A percentile compares a stretch with the other conserved stretches of the same genome.
phyloP scores from a whole-genome alignment of 768 basidiomycete species.

The Boletus insuetus region DNA sequence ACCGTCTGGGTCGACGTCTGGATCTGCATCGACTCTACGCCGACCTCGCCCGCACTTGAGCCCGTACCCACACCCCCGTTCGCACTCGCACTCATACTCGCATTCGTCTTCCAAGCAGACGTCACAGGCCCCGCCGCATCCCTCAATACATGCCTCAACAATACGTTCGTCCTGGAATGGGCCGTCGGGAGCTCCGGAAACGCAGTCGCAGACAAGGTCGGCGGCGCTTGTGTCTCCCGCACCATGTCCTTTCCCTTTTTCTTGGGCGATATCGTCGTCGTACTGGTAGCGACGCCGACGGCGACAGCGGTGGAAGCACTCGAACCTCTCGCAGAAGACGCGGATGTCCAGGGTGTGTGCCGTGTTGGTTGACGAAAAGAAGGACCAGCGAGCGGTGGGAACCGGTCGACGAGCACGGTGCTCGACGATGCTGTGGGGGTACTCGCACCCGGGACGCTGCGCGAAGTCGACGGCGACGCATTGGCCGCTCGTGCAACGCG shows the following conservation, averaged over 20 bases:
- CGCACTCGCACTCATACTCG: not conserved
- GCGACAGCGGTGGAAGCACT: not conserved
- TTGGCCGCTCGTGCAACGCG: conserved; percentile 82
- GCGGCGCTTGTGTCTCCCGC: conserved; percentile 26
- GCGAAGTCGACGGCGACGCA: conserved; percentile 40
- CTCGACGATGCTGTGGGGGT: conserved; percentile 29
- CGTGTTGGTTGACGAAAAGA: conserved; percentile 31
- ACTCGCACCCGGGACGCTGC: conserved; percentile 13
- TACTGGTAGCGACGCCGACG: not conserved
- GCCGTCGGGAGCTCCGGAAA: conserved; percentile 71
- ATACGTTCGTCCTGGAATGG: conserved; percentile 41
- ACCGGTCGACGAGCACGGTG: conserved; percentile 19
- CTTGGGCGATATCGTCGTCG: conserved; percentile 6
- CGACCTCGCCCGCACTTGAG: too few species aligned
- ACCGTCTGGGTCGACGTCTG: not conserved
- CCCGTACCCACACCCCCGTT: too few species aligned
- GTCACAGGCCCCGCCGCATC: conserved; percentile 20
- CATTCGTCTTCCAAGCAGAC: conserved; percentile 31
- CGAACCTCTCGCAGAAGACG: conserved; percentile 1
- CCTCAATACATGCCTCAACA: conserved; percentile 59
- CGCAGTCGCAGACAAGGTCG: conserved; percentile 49
- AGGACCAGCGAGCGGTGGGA: conserved; percentile 29
- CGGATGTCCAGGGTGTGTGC: conserved; percentile 61
- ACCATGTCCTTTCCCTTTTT: conserved; percentile 5
- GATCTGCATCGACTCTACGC: not conserved